Conservation (phyloP, 2,329 filamentous ascomycete species). For the Neonectria faginata region DNA sequence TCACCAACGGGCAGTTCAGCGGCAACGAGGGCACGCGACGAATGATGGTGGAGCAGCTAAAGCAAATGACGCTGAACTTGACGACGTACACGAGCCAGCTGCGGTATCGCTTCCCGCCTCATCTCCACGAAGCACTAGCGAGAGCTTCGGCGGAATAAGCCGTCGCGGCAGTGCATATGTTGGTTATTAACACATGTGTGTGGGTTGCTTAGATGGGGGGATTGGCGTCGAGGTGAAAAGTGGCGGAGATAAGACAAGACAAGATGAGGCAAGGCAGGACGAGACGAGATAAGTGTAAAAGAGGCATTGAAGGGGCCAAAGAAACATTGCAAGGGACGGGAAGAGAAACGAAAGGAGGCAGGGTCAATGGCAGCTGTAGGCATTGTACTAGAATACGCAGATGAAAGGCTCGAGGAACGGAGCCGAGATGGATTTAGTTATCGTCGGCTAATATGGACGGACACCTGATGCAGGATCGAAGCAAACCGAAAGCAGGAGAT, state of each 20-base stretch:
- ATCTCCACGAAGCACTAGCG: conserved; percentile 89
- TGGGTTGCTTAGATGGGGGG: conserved; percentile 2
- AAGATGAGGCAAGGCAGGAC: not conserved
- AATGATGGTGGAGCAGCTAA: conserved; percentile 76
- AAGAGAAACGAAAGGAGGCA: not conserved
- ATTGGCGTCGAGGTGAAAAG: not conserved
- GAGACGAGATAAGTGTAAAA: conserved; percentile 5
- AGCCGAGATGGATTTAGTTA: conserved; percentile 9
- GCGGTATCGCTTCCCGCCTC: conserved; percentile 87
- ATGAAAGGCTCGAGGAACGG: not conserved
- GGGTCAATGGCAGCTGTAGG: conserved; percentile 7
- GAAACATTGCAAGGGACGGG: not conserved
- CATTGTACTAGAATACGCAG: conserved; percentile 16
- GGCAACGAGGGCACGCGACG: conserved; percentile 74
- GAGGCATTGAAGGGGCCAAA: not conserved
- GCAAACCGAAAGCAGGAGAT: not conserved
- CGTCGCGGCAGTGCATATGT: not conserved
- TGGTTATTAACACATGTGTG: conserved; percentile 13
- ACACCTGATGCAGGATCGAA: not conserved
- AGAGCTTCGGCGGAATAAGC: conserved; percentile 76
- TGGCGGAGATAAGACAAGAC: not conserved
- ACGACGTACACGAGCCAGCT: conserved; percentile 95
- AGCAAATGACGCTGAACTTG: conserved; percentile 86
- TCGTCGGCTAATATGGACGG: conserved; percentile 3
- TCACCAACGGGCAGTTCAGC: conserved; percentile 79